phyloP scores from a whole-genome alignment of 345 rosid genomes.

The Populus pruinosa region DNA sequence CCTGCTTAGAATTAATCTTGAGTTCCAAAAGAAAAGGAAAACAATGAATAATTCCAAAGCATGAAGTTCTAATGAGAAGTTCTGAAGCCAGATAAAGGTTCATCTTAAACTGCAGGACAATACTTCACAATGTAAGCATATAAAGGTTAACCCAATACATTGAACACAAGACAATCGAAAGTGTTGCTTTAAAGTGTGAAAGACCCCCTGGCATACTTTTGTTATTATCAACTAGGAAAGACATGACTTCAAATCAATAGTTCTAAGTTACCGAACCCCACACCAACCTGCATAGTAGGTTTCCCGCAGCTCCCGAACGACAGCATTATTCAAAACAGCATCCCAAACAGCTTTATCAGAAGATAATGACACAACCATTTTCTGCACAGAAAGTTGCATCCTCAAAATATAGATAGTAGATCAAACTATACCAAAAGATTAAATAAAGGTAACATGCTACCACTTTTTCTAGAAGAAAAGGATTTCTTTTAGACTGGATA shows the following conservation, averaged over 20 bases:
- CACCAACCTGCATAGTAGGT: slow-evolving; percentile 50
- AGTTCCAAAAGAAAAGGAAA: not conserved
- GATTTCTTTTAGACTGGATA: not conserved
- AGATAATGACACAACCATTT: slow-evolving; percentile 75
- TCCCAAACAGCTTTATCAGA: slow-evolving; percentile 85
- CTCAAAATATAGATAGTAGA: not conserved
- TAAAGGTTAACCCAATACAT: not conserved
- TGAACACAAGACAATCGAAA: not conserved
- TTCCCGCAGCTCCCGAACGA: slow-evolving; percentile 64
- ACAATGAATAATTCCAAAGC: not conserved
- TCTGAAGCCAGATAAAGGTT: not conserved
- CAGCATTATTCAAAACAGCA: slow-evolving; percentile 78
- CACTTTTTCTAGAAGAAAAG: not conserved
- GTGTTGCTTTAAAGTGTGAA: not conserved
- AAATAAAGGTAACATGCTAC: not conserved
- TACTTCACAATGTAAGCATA: not conserved
- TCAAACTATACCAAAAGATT: not conserved
- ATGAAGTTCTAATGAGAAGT: not conserved
- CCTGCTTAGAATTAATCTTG: not conserved
- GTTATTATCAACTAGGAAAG: not conserved
- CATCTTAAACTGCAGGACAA: not conserved
- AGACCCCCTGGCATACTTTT: not conserved
- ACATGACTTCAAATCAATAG: not conserved
- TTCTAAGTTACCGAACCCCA: not conserved
- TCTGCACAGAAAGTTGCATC: slow-evolving; percentile 37